A percentile compares a stretch with the other conserved stretches of the same genome.
Conservation (phyloP, 2,329 filamentous ascomycete species). For the Harringtonia lauricola region DNA sequence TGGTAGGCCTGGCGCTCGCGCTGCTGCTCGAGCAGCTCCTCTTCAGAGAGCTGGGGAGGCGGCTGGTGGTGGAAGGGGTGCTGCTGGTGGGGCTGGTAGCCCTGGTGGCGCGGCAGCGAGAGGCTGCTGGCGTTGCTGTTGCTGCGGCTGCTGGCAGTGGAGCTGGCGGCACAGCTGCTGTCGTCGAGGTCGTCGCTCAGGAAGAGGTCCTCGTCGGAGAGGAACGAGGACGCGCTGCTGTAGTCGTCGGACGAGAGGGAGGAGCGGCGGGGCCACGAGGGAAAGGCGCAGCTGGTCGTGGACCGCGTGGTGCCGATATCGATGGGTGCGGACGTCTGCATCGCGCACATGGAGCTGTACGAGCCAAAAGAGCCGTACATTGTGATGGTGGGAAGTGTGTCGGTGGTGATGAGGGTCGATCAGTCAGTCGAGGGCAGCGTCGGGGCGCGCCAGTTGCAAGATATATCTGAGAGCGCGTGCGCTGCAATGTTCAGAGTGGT, state of each 20-base stretch:
- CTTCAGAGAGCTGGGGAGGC: slow-evolving; percentile 25
- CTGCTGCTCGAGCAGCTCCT: slow-evolving; percentile 38
- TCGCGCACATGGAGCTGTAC: slow-evolving; percentile 36
- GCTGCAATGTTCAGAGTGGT: not conserved
- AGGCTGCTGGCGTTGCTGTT: slow-evolving; percentile 33
- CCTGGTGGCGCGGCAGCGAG: slow-evolving; percentile 19
- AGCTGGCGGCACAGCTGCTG: slow-evolving; percentile 33
- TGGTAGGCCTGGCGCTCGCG: slow-evolving; percentile 39
- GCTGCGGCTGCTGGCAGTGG: slow-evolving; percentile 28
- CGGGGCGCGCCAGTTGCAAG: too few species aligned
- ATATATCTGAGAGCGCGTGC: not conserved
- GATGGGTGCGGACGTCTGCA: slow-evolving; percentile 28
- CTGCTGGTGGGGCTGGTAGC: slow-evolving; percentile 13
- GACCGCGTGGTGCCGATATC: slow-evolving; percentile 31
- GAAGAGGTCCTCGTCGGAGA: slow-evolving; percentile 55
- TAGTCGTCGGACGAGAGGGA: slow-evolving; percentile 34
- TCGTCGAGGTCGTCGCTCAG: slow-evolving; percentile 35
- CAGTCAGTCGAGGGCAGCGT: too few species aligned
- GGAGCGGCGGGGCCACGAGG: slow-evolving; percentile 45
- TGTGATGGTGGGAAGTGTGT: slow-evolving; percentile 15
- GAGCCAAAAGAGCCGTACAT: slow-evolving; percentile 41
- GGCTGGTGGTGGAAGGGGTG: slow-evolving; percentile 10
- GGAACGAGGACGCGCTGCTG: slow-evolving; percentile 40
- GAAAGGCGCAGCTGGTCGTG: slow-evolving; percentile 37
- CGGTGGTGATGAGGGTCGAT: slow-evolving; percentile 6